Evolutionary conservation across 306 rosid genomes (phyloP).

Genomic region (Dicorynia guianensis): DNA sequence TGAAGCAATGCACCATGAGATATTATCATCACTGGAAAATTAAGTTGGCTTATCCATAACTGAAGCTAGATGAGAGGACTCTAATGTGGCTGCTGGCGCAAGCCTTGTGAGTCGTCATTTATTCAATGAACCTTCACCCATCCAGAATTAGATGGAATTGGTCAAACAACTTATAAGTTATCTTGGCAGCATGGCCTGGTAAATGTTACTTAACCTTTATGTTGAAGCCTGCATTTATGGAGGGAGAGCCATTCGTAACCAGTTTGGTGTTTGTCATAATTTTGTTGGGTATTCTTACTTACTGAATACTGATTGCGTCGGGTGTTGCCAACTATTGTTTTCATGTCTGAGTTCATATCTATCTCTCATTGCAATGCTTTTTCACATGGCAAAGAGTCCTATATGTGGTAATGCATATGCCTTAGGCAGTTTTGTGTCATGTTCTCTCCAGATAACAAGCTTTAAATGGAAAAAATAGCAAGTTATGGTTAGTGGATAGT

Average conservation of each 20-base stretch:
- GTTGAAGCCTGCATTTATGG: slow-evolving; percentile 22
- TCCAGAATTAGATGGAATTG: slow-evolving; percentile 3
- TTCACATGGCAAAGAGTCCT: slow-evolving; percentile 13
- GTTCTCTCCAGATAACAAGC: too few relatives aligned
- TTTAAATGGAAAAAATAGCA: too few relatives aligned
- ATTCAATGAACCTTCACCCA: not conserved
- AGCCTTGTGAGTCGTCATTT: slow-evolving; percentile 28
- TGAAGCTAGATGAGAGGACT: slow-evolving; percentile 15
- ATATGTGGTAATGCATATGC: too few relatives aligned
- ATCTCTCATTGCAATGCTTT: not conserved
- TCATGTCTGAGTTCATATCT: slow-evolving; percentile 2
- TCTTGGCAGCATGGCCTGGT: not conserved
- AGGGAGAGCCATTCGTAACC: slow-evolving; percentile 8
- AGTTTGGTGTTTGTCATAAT: slow-evolving; percentile 23
- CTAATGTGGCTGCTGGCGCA: not conserved
- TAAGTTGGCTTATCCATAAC: slow-evolving; percentile 8
- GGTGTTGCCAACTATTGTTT: slow-evolving; percentile 16
- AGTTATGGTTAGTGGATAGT: too few relatives aligned
- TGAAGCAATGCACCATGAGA: slow-evolving; percentile 24
- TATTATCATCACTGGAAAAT: slow-evolving; percentile 17
- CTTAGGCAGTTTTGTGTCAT: too few relatives aligned
- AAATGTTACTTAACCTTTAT: slow-evolving; percentile 18
- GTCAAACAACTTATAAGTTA: slow-evolving; percentile 7
- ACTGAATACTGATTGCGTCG: not conserved
- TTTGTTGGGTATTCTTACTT: not conserved